Base-by-base conservation (phyloP, 2,329 filamentous ascomycete genomes). In the Xylariaceae sp. region DNA sequence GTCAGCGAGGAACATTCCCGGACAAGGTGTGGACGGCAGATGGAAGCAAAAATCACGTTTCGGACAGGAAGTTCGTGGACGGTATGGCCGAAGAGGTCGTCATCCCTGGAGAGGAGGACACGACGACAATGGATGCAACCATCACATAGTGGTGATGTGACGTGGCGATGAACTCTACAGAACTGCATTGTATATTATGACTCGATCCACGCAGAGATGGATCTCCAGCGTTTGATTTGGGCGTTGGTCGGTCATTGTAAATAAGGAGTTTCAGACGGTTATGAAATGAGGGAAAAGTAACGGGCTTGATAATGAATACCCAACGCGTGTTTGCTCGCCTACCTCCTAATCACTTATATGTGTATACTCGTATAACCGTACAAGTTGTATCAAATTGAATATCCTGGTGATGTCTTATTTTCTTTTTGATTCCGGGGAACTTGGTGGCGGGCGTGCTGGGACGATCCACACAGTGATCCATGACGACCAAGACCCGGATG, bases 1-100 rank as follows among this genome's bases (percentile, higher is more conserved):
- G 92, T 11, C 94, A 99, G 73, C 83, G 89, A 60, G 90, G 88
- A 44, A 82, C 81, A 12, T 92, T 90, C 70, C 81, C 85, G 53
- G 89, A 95, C 68, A 96, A 95, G 72, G 89, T 95, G 27, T 97
- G 92, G 92, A 90, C 85, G 15, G 81, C 89, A 3, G 80, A 78
- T 33, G 72, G 70, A 11, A 60, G 69, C 27, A 80, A 77, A 58
- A 75, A 81, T 49, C 89, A 95, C 67, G 84, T 95, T 44, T 95
- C 90, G 64, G 89, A 96, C 69, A 80, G 91, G 61, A 92, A 89
- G 65, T 96, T 96, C 71, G 83, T 92, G 44, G 83, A 89, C 50
- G 85, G 89, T 42, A 74, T 76, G 11, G 78, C 72, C 6, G 85
- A 89, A 65, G 89, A 95, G 70, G 72, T 89, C 45, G 83, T 95